Percentiles rank a stretch among this genome's conserved stretches.
These are phyloP conservation scores for Funneliformis geosporum DNA, from an alignment of 192 early-diverging fungal species.

Conservation along the genomic window DNA sequence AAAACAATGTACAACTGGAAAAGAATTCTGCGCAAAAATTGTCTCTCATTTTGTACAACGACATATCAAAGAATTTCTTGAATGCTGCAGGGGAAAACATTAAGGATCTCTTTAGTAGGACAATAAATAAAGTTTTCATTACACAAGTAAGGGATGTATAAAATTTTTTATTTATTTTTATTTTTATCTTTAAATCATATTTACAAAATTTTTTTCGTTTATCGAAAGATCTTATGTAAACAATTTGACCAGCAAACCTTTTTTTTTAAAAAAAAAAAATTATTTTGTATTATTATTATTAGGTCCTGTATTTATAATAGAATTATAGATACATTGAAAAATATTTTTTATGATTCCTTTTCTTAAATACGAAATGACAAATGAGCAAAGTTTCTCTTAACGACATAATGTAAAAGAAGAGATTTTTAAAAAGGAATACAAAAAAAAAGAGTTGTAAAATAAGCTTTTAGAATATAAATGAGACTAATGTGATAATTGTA, in stretches of 20 bases:
- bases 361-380: no score
- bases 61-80: no score
- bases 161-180: not conserved
- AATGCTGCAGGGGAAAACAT: no score
- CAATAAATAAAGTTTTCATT: no score
- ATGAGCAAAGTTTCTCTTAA: no score
- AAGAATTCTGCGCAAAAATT: no score
- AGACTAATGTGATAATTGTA: not conserved
- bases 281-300: not conserved
- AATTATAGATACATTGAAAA: not conserved
- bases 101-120: no score
- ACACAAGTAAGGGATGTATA: no score
- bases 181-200: not conserved
- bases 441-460: not conserved
- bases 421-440: not conserved
- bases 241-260: not conserved
- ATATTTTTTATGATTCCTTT: not conserved
- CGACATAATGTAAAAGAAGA: not conserved
- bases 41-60: no score
- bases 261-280: not conserved
- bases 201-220: not conserved
- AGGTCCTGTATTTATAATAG: not conserved
- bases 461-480: not conserved
- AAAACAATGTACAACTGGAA: no score
- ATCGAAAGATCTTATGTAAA: not conserved